Evolutionary conservation across 441 rosid genomes (phyloP), one percentile per base, ranked within the genome.

Genomic region (Bruguiera hainesii): DNA sequence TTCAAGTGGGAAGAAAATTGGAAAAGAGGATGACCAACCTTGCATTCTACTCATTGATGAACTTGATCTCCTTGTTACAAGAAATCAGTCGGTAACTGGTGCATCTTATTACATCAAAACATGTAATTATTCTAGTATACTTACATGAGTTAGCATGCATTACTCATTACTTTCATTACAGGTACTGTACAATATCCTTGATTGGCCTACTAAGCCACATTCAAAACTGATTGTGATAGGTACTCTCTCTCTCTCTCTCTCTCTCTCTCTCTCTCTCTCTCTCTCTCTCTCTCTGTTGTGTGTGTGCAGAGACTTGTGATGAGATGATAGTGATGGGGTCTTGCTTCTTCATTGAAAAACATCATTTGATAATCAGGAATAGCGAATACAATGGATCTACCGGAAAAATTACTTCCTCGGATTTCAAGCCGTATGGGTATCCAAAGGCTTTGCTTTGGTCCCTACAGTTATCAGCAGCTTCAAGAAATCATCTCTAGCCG

Each of bases 381-480:
- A 74, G 98, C 99, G 70, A 95, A 95, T 77, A 95, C 99, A 21
- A 95, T 95, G 99, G 98, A 95, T 81, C 96, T 95, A 67, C 99
- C 98, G 55, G 99, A 95, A 83, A 95, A 90, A 84, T 69, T 95
- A 74, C 97, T 95, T 72, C 99, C 99, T 67, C 97, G 98, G 46
- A 92, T 95, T 66, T 95, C 99, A 66, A 95, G 99, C 78, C 84
- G 98, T 61, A 82, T 90, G 96, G 99, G 98, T 75, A 87, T 95
- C 64, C 97, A 92, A 70, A 92, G 99, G 82, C 90, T 92, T 31
- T 91, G 98, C 79, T 95, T 95, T 70, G 95, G 96, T 67, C 99
- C 99, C 64, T 95, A 95, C 69, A 92, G 89, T 42, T 83, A 84
- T 76, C 91, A 82, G 68, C 99, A 95, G 73, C 96, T 95, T 72